These are phyloP conservation scores for Mycosphaerella sp. DNA, from an alignment of 2,329 filamentous ascomycete species.

Conservation along the genomic window DNA sequence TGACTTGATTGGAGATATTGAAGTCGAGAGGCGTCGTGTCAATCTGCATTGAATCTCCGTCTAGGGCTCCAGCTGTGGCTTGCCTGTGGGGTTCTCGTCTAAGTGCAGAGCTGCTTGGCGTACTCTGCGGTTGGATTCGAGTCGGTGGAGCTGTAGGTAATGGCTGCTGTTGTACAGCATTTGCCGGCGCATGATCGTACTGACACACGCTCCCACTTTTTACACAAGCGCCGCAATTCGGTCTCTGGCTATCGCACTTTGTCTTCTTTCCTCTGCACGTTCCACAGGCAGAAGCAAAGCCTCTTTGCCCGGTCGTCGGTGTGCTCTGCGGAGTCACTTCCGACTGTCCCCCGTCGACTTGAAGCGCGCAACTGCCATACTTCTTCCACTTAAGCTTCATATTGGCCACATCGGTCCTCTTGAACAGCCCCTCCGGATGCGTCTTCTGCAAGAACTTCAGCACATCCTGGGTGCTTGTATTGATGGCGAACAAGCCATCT, in stretches of 20 bases:
- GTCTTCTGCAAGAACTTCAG: slow-evolving; percentile 31
- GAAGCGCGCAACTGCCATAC: slow-evolving; percentile 28
- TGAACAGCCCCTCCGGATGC: slow-evolving; percentile 32
- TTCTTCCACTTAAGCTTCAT: slow-evolving; percentile 34
- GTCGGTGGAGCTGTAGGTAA: not conserved
- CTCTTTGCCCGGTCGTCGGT: not conserved
- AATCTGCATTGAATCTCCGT: slow-evolving; percentile 13
- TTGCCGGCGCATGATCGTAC: slow-evolving; percentile 24
- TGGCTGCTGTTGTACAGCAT: slow-evolving; percentile 7
- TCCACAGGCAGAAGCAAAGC: slow-evolving; percentile 26
- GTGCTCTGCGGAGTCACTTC: slow-evolving; percentile 6
- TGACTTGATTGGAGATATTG: slow-evolving; percentile 1
- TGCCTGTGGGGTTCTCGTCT: slow-evolving; percentile 13
- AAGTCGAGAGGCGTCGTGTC: slow-evolving; percentile 10
- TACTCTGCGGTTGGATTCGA: slow-evolving; percentile 8
- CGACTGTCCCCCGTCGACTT: slow-evolving; percentile 2
- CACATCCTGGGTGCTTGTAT: slow-evolving; percentile 30
- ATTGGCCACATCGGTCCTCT: slow-evolving; percentile 33
- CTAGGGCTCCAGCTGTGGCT: slow-evolving; percentile 1
- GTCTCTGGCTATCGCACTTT: slow-evolving; percentile 27
- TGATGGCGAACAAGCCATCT: slow-evolving; percentile 31
- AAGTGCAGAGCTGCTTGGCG: slow-evolving; percentile 6
- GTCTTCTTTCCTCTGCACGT: slow-evolving; percentile 28
- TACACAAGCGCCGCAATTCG: slow-evolving; percentile 26
- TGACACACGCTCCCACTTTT: slow-evolving; percentile 19